Base-by-base conservation (phyloP, 768 basidiomycete species). In the Tulasnella sp. region DNA sequence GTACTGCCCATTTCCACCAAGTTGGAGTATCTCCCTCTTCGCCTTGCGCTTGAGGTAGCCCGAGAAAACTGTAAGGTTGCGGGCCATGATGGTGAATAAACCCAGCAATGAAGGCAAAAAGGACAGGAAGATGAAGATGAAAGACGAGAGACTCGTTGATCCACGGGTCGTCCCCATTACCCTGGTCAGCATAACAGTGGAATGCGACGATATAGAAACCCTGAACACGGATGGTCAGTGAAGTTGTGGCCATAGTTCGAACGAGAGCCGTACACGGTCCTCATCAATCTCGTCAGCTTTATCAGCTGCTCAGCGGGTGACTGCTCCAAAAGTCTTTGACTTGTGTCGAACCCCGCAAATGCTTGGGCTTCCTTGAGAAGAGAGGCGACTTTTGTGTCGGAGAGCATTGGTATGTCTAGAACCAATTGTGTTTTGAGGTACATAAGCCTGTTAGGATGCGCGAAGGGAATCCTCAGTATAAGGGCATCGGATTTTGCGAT, bases 291-390 rank as follows among this genome's bases (percentile, higher is more conserved):
- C 41, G 46, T 46, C 41, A 48, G 17, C n/a, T 27, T 32, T 12
- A 19, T 25, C 42, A 49, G 45, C 23, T 57, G 42, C 31, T 25
- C 31, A 29, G 46, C 45, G 14, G 55, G 41, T 14, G 41, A 32
- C 17, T 45, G 35, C 7, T 23, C 17, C 21, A 46, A 35, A 31
- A 21, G 37, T 19, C 55, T 43, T 17, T 35, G 25, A 36, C 32
- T 46, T 27, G 55, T n/a, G 15, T 57, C 55, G 43, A 57, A 46
- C 21, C 55, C 55, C 9, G 55, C 55, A 48, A 57, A 57, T 9
- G 46, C 55, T 8, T 43, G 27, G 11, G 55, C 55, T 57, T 57
- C 55, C 12, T 31, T 21, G 23, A 45, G 29, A 17, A 57, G 31
- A 19, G 55, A 31, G 6, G 42, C 29, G 12, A 45, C 37, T 4